Evolutionary conservation across 495 filamentous ascomycete species (phyloP), one percentile per base, ranked within the genome.

Genomic region (Tuber aestivum): DNA sequence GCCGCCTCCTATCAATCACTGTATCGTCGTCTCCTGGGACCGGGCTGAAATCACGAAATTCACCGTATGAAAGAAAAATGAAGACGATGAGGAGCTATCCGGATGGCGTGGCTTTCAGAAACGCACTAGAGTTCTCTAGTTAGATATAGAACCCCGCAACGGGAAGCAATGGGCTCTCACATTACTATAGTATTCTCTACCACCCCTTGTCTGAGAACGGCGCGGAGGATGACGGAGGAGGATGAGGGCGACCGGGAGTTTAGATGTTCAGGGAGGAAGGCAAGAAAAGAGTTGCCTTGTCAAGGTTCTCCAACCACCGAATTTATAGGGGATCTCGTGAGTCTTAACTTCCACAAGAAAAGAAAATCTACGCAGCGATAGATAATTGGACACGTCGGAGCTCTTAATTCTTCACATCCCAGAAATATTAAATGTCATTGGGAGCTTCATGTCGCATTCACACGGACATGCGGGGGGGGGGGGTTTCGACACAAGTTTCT

Each of bases 301-400:
- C 77, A 79, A 35, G 72, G 78, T 73, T 79, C 77, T 79, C 78
- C 78, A 79, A 79, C 78, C 78, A 79, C 78, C 78, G 75, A 79
- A 79, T 79, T 79, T 79, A 79, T 79, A 79, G 72, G 40, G 78
- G 61, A 70, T 65, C 27, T 65, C 27, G 56, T 65, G 56, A 61
- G 56, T 65, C 27, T 35, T 65, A 27, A 18, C 56, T 20, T 18
- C 56, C 27, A 20, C 56, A 35, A 35, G 27, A 7, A 65, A 35
- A 35, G 27, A 7, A 65, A 65, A 65, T 65, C 27, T 65, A 65
- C 56, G 14, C 56, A 65, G 27, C 56, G 56, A 65, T 65, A 65
- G 56, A 65, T 65, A 65, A 65, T 65, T 65, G 56, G 56, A 35
- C 56, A 35, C 56, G 56, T 35, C 56, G 27, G 20, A 35, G 10